Conservation (phyloP, 768 basidiomycete genomes). For the Cystobasidium tubakii region DNA sequence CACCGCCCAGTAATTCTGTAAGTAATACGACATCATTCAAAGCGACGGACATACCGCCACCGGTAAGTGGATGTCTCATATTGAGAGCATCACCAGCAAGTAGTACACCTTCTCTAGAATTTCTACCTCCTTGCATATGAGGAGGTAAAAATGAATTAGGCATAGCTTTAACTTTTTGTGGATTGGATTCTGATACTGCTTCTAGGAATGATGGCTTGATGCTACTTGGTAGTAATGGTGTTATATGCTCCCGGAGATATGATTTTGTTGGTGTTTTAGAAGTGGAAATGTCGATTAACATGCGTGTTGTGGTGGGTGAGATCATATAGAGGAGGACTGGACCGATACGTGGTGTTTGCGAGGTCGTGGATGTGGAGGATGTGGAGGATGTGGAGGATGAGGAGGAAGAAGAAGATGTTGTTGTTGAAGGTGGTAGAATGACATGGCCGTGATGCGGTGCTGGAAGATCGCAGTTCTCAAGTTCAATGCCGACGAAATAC, state of each 20-base stretch:
- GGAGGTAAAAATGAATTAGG: conserved; percentile 85
- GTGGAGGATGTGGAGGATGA: conserved; percentile 20
- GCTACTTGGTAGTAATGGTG: conserved; percentile 71
- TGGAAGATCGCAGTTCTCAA: conserved; percentile 62
- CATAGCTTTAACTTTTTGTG: conserved; percentile 65
- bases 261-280: conserved; percentile 67
- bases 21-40: conserved; percentile 77
- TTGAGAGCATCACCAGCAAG: conserved; percentile 95
- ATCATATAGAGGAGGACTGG: conserved; percentile 93
- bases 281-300: conserved; percentile 81
- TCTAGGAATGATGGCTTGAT: conserved; percentile 62
- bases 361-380: conserved; percentile 26
- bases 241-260: conserved; percentile 65
- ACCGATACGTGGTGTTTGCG: conserved; percentile 70
- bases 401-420: not conserved
- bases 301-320: conserved; percentile 74
- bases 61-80: conserved; percentile 97
- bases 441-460: conserved; percentile 50
- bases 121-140: conserved; percentile 51
- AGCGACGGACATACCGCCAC: conserved; percentile 95
- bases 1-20: conserved; percentile 56
- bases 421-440: conserved; percentile 40
- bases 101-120: conserved; percentile 63
- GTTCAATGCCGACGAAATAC: conserved; percentile 76
- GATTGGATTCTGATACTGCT: conserved; percentile 60